Base-by-base conservation (phyloP, 2,329 filamentous ascomycete genomes). In the Calonectria multiphialidica region DNA sequence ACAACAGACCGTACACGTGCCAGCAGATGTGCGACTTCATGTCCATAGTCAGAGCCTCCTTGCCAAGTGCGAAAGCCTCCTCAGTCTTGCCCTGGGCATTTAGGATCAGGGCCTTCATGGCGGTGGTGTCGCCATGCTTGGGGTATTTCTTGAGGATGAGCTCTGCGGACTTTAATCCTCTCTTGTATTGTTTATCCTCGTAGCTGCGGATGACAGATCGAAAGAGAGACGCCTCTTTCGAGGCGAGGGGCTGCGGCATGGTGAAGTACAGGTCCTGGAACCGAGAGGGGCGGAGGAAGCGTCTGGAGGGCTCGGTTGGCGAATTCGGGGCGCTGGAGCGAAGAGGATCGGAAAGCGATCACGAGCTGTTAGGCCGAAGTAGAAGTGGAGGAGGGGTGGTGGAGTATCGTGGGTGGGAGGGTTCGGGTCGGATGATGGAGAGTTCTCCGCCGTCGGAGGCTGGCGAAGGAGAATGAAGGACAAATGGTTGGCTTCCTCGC, bases 21-120 rank as follows among this genome's bases (percentile, higher is more conserved):
- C 97, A 99, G 88, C 96, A 98, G 80, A 99, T 96, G 85, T 98
- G 96, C 80, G 96, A 98, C 87, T 97, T 98, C 96, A 99, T 98
- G 83, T 98, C 96, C 80, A 96, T 95, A 77, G 93, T 95, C 79
- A 99, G 89, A 40, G 97, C 97, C 76, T 95, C 91, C 86, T 98
- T 99, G 81, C 94, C 96, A 72, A 99, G 89, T 55, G 93, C 91
- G 83, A 99, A 99, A 0, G 97, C 97, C 86, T 99, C 97, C 70
- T 98, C 95, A 35, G 93, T 93, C 86, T 98, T 96, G 78, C 95
- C 95, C 85, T 96, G 93, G 53, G 94, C 93, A 84, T 98, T 98
- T 84, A 98, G 91, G 78, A 98, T 98, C 77, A 99, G 89, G 69
- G 97, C 96, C 87, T 99, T 99, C 97, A 99, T 99, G 67, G 97